These are phyloP conservation scores for Cenococcum geophilum DNA, from an alignment of 495 filamentous ascomycete species.

Conservation along the genomic window DNA sequence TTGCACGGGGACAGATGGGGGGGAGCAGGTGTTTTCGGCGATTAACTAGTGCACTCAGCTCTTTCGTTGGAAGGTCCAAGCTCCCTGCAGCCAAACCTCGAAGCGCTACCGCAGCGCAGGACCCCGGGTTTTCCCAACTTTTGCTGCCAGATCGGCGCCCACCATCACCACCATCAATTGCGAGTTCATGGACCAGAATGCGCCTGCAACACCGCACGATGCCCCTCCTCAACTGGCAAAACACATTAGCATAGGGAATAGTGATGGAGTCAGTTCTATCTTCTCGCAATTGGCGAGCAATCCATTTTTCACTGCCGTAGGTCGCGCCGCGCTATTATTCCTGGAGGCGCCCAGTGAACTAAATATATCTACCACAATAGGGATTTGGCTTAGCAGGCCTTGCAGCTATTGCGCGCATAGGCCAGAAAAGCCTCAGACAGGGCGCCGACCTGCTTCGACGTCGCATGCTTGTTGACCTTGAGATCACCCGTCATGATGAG, in stretches of 20 bases:
- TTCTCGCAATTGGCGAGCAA: slow-evolving; percentile 55
- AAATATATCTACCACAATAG: slow-evolving; percentile 36
- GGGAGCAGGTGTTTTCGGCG: background rate
- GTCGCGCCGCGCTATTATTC: slow-evolving; percentile 8
- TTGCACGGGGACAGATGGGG: too few relatives aligned
- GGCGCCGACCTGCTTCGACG: slow-evolving; percentile 66
- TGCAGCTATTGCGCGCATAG: slow-evolving; percentile 67
- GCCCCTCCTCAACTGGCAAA: slow-evolving; percentile 22
- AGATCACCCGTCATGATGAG: slow-evolving; percentile 87
- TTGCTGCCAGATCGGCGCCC: too few relatives aligned
- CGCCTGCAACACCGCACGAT: slow-evolving; percentile 9
- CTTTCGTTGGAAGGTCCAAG: too few relatives aligned
- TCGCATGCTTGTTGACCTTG: slow-evolving; percentile 87
- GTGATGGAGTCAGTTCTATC: slow-evolving; percentile 26
- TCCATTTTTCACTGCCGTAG: slow-evolving; percentile 64
- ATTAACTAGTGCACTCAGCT: too few relatives aligned
- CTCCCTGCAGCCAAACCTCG: too few relatives aligned
- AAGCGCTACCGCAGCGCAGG: too few relatives aligned
- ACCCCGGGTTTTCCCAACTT: too few relatives aligned
- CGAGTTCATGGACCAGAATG: slow-evolving; percentile 32
- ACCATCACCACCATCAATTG: too few relatives aligned
- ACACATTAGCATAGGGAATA: slow-evolving; percentile 11
- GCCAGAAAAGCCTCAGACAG: slow-evolving; percentile 63
- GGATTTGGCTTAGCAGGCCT: slow-evolving; percentile 83
- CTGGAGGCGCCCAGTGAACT: slow-evolving; percentile 5